Percentiles rank a stretch among this genome's conserved stretches.
phyloP scores from a whole-genome alignment of 495 filamentous ascomycete species.

The Penicillium roqueforti region DNA sequence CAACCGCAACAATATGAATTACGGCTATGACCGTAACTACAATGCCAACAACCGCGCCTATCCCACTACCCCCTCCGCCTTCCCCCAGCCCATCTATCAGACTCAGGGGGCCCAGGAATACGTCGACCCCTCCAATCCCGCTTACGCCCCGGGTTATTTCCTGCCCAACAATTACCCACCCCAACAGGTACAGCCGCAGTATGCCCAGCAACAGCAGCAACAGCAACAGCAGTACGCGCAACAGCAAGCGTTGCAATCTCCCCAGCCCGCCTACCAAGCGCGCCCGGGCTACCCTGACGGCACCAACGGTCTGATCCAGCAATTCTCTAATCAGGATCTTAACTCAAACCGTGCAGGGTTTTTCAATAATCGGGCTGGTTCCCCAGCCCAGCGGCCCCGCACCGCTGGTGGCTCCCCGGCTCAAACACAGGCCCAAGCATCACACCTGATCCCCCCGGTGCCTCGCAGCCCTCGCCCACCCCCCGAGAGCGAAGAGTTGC shows the following conservation, averaged over 20 bases:
- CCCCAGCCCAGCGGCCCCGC: conserved; percentile 69
- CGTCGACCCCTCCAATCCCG: conserved; percentile 44
- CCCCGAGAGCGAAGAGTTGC: conserved; percentile 48
- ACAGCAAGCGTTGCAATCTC: conserved; percentile 45
- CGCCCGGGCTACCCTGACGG: conserved; percentile 52
- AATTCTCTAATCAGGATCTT: conserved; percentile 96
- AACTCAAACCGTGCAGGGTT: conserved; percentile 64
- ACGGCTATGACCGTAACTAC: conserved; percentile 61
- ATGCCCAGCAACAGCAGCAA: conserved; percentile 52
- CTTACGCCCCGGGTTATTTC: conserved; percentile 61
- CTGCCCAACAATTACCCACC: conserved; percentile 54
- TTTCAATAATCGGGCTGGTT: conserved; percentile 60
- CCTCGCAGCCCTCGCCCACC: conserved; percentile 46
- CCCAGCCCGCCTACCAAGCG: conserved; percentile 47
- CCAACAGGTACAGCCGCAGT: conserved; percentile 49
- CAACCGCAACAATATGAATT: conserved; percentile 67
- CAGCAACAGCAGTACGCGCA: conserved; percentile 59
- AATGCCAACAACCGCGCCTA: conserved; percentile 74
- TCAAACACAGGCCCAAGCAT: conserved; percentile 56
- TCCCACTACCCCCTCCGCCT: conserved; percentile 95
- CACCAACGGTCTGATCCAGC: conserved; percentile 81
- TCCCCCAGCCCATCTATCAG: conserved; percentile 82
- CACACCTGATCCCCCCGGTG: conserved; percentile 62
- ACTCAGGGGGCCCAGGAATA: conserved; percentile 58
- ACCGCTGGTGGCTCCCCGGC: conserved; percentile 62